Evolutionary conservation across 352 stramenopile genomes (phyloP), one percentile per base, ranked within the genome.

Genomic region (Phytophthora rubi): DNA sequence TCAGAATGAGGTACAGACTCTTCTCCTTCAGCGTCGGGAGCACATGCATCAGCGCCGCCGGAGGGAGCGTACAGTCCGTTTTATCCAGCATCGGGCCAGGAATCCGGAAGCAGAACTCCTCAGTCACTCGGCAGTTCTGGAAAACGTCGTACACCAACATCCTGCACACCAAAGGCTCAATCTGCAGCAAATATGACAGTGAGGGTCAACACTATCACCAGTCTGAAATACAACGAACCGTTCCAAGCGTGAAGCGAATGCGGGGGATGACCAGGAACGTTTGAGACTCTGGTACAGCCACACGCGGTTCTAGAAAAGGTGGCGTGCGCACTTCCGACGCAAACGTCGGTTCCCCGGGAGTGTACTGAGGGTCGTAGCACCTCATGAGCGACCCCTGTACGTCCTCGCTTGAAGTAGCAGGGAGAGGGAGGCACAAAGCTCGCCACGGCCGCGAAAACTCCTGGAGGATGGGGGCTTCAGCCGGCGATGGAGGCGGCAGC

Each of bases 91-190:
- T 67, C 56, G 35, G 54, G 0, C 70, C 69, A 7, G 80, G 71
- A 7, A 93, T 62, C 15, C 68, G 64, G 47, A 92, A 94, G 33
- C 71, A 68, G 53, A 90, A 90, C 47, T 94, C 87, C 58, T 94
- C 87, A 0, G 81, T 88, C 4, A 81, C 77, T 33, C 87, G 76
- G 35, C 76, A 88, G 44, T 72, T 75, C 7, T 86, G 62, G 6
- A 70, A 76, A 7, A 86, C 62, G 49, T 95, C 87, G 57, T 92
- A 95, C 35, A 93, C 55, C 7, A 87, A 23, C 37, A 93, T 62
- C 2, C 77, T 80, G 60, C 83, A 94, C 6, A 76, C 74, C 0
- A 95, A 52, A 6, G 82, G 77, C 57, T 95, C 87, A 23, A 93
- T 55, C 86, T 93, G 51, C 33, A 66, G 52, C 18, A 33, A 65